phyloP scores from a whole-genome alignment of 2,329 filamentous ascomycete genomes.

The Trichophyton schoenleinii region DNA sequence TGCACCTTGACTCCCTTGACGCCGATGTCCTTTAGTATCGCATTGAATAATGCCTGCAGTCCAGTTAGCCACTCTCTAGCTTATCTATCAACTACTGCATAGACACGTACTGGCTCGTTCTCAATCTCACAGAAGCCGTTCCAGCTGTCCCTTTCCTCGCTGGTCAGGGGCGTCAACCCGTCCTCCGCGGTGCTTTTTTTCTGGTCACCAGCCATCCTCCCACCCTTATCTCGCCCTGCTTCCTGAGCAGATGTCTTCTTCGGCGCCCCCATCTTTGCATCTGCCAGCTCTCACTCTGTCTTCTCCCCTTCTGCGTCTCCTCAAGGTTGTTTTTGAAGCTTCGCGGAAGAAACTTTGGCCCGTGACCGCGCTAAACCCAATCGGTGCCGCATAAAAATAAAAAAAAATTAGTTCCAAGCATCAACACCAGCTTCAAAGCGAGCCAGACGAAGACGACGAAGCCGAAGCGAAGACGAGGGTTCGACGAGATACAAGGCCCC shows the following conservation, averaged over 20 bases:
- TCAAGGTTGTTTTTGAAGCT: background rate
- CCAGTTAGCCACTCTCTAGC: conserved; percentile 11
- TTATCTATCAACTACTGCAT: background rate
- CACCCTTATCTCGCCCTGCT: background rate
- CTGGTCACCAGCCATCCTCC: conserved; percentile 19
- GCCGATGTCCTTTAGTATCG: conserved; percentile 67
- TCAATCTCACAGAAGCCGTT: conserved; percentile 57
- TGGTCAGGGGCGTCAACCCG: background rate
- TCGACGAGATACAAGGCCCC: background rate
- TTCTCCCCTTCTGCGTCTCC: background rate
- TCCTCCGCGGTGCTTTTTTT: conserved; percentile 15
- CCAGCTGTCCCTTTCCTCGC: conserved; percentile 19
- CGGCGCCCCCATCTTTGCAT: background rate
- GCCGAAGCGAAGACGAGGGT: background rate
- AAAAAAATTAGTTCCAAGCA: background rate
- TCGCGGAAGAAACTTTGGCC: background rate
- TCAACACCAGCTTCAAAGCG: background rate
- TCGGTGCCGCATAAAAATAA: background rate
- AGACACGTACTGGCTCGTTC: conserved; percentile 61
- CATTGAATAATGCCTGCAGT: conserved; percentile 65
- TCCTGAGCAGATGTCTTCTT: background rate
- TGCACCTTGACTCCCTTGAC: conserved; percentile 37
- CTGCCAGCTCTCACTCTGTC: background rate
- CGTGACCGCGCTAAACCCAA: background rate
- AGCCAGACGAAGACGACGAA: background rate